Evolutionary conservation across 108 stramenopile species (phyloP).

Genomic region (Chaetoceros muelleri): DNA sequence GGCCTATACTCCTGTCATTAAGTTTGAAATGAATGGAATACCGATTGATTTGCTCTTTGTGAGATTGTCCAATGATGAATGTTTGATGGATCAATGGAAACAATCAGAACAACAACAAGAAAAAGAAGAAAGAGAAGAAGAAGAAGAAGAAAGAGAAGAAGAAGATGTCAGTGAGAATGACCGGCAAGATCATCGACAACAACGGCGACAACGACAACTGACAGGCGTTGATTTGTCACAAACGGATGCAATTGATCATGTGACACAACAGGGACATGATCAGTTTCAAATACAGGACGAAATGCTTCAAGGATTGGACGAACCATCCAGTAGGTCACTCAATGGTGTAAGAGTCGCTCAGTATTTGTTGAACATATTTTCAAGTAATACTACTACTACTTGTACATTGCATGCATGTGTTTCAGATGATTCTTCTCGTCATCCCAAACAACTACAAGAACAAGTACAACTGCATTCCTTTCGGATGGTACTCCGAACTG

Average conservation of each 20-base stretch:
- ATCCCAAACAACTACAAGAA: too few relatives aligned
- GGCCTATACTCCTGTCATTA: slow-evolving; percentile 73
- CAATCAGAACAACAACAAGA: too few relatives aligned
- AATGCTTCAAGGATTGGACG: slow-evolving; percentile 27
- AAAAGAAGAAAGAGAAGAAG: too few relatives aligned
- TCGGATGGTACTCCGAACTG: slow-evolving; percentile 60
- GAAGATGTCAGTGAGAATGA: slow-evolving; percentile 10
- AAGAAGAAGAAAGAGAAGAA: not conserved
- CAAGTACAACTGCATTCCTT: slow-evolving; percentile 42
- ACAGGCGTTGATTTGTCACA: too few relatives aligned
- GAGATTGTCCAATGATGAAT: not conserved
- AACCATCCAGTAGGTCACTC: slow-evolving; percentile 70
- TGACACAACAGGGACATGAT: too few relatives aligned
- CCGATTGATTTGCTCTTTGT: slow-evolving; percentile 41
- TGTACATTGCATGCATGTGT: too few relatives aligned
- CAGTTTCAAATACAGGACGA: not conserved
- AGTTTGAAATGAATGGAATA: slow-evolving; percentile 48
- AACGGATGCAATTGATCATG: too few relatives aligned
- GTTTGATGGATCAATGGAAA: too few relatives aligned
- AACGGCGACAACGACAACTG: slow-evolving; percentile 32
- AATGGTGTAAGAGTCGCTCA: slow-evolving; percentile 94
- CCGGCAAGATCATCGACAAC: slow-evolving; percentile 35
- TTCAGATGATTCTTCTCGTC: too few relatives aligned
- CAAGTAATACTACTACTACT: too few relatives aligned
- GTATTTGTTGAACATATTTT: slow-evolving; percentile 53